Evolutionary conservation across 176 grass and related monocot species (phyloP), one percentile per base, ranked within the genome.

Genomic region (Eremochloa ophiuroides): DNA sequence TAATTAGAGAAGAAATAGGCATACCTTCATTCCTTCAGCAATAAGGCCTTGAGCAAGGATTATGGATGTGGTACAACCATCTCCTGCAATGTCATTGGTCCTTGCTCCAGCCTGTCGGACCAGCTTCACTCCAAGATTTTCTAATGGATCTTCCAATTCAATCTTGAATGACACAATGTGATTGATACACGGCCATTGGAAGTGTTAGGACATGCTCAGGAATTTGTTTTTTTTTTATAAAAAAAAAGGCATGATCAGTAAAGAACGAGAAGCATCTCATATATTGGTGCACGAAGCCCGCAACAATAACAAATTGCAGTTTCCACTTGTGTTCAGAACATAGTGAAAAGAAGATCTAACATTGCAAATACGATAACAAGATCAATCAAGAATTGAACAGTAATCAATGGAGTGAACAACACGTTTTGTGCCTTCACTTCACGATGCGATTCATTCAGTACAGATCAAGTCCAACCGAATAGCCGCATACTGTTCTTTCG

Each of bases 61-160:
- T 75, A 98, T 98, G 28, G 90, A 98, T 69, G 92, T 98, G 20
- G 95, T 98, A 83, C 78, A 98, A 23, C 95, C 95, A 89, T 98
- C 95, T 55, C 95, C 95, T 31, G 95, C 90, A 78, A 98, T 74
- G 79, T 87, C 87, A 26, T 94, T 98, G 30, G 90, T 94, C 71
- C 62, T 98, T 77, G 95, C 95, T 14, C 95, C 90, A 14, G 95
- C 95, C 82, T 98, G 95, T 28, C 92, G 89, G 69, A 98, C 88
- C 79, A 98, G 87, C 68, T 98, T 94, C 33, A 98, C 95, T 66
- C 95, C 95, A 62, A 98, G 88, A 89, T 94, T 98, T 85, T 98
- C 92, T 73, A 98, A 71, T 4, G 95, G 92, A 14, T 98, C 95
- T 66, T 94, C 95, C 75, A 94, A 82, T 86, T 93, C 95, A 79